Evolutionary conservation across 331 rosid species (phyloP).

Genomic region (Phaseolus coccineus): DNA sequence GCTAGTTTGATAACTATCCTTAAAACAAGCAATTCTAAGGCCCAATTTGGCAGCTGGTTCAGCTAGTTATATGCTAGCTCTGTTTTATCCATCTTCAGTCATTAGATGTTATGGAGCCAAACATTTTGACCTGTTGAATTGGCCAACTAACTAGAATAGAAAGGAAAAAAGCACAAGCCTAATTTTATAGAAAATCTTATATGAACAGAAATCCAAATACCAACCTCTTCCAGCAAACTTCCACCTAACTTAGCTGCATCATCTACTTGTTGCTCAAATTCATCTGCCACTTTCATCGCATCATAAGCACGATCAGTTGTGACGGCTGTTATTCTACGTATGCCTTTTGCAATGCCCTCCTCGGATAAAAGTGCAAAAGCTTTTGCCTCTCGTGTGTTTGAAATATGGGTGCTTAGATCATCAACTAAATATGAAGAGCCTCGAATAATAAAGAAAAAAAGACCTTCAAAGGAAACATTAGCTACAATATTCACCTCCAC

Average conservation of each 20-base stretch:
- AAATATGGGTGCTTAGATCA: slow-evolving; percentile 82
- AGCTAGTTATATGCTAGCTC: slow-evolving; percentile 2
- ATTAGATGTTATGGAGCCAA: slow-evolving; percentile 12
- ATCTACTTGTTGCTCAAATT: slow-evolving; percentile 78
- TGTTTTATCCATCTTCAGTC: slow-evolving; percentile 25
- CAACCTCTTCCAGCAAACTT: slow-evolving; percentile 87
- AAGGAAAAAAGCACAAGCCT: slow-evolving; percentile 8
- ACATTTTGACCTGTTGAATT: slow-evolving; percentile 26
- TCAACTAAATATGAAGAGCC: slow-evolving; percentile 47
- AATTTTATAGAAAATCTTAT: neutral
- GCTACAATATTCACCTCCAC: slow-evolving; percentile 72
- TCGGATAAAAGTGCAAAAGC: slow-evolving; percentile 94
- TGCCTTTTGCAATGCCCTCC: slow-evolving; percentile 97
- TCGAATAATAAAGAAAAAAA: slow-evolving; percentile 35
- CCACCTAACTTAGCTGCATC: slow-evolving; percentile 72
- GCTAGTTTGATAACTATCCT: neutral
- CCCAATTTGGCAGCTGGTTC: neutral
- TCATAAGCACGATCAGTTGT: slow-evolving; percentile 75
- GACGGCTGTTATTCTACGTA: slow-evolving; percentile 95
- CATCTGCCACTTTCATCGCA: slow-evolving; percentile 68
- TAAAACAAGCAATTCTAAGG: slow-evolving; percentile 18
- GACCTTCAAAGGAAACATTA: slow-evolving; percentile 28
- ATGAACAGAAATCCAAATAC: slow-evolving; percentile 36
- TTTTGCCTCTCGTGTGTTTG: slow-evolving; percentile 91
- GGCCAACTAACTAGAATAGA: slow-evolving; percentile 33